phyloP scores from a whole-genome alignment of 306 rosid genomes.

The Cucurbita moschata region DNA sequence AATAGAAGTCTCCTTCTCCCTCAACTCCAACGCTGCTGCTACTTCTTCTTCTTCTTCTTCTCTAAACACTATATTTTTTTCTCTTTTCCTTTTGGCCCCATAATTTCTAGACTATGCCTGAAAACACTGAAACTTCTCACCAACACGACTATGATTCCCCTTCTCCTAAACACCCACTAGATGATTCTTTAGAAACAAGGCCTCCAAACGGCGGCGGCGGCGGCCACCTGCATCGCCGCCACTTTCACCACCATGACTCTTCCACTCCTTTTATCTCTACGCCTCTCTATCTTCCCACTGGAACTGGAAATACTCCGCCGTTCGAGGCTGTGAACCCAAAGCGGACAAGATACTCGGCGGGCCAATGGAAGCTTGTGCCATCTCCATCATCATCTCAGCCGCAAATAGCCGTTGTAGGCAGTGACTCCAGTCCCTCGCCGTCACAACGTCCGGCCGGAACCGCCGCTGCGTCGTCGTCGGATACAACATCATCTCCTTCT shows the following conservation, averaged over 20 bases:
- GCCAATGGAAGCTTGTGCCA: slow-evolving; percentile 87
- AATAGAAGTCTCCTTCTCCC: slow-evolving; percentile 10
- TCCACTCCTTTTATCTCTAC: slow-evolving; percentile 2
- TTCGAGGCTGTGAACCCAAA: slow-evolving; percentile 55
- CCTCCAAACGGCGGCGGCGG: slow-evolving; percentile 23
- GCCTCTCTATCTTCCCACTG: not conserved
- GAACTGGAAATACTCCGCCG: slow-evolving; percentile 19
- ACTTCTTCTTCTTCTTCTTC: not conserved
- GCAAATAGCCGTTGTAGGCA: slow-evolving; percentile 24
- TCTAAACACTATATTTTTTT: not conserved
- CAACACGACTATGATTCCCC: slow-evolving; percentile 38
- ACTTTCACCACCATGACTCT: slow-evolving; percentile 12
- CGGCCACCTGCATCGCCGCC: slow-evolving; percentile 10
- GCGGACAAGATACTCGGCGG: slow-evolving; percentile 48
- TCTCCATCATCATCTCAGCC: slow-evolving; percentile 45
- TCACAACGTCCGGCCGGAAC: slow-evolving; percentile 5
- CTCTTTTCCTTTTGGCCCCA: slow-evolving; percentile 22
- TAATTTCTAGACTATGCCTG: slow-evolving; percentile 26
- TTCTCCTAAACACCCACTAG: slow-evolving; percentile 39
- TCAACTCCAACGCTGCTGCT: slow-evolving; percentile 12
- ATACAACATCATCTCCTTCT: slow-evolving; percentile 58
- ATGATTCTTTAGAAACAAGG: slow-evolving; percentile 34
- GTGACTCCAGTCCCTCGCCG: slow-evolving; percentile 64
- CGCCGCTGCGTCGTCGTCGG: slow-evolving; percentile 45
- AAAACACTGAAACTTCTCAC: slow-evolving; percentile 41